Evolutionary conservation across 345 rosid genomes (phyloP).

Genomic region (Melastoma malabathricum): DNA sequence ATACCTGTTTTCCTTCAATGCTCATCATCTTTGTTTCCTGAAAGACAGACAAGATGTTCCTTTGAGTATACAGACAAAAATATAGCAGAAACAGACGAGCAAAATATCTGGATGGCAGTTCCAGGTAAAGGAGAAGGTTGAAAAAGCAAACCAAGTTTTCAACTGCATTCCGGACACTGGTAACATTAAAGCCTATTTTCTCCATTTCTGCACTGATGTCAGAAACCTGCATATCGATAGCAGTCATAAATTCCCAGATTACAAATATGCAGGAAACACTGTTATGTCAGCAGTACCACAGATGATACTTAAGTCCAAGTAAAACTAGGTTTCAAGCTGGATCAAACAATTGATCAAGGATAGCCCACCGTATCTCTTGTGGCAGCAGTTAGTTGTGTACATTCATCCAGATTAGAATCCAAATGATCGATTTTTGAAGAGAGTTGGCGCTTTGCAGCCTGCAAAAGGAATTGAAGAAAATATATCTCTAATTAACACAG

Average conservation of each 20-base stretch:
- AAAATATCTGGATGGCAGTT: too few relatives aligned
- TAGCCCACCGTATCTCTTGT: conserved; percentile 54
- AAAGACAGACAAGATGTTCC: too few relatives aligned
- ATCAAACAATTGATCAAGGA: background rate
- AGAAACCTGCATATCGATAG: conserved; percentile 26
- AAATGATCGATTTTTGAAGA: conserved; percentile 43
- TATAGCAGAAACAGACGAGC: too few relatives aligned
- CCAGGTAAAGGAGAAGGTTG: too few relatives aligned
- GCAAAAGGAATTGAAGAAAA: conserved; percentile 6
- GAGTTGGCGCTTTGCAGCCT: conserved; percentile 57
- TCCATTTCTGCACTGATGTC: conserved; percentile 36
- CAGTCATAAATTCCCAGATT: background rate
- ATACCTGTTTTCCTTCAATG: too few relatives aligned
- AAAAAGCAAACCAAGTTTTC: conserved; percentile 52
- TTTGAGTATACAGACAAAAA: too few relatives aligned
- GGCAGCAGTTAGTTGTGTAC: conserved; percentile 34
- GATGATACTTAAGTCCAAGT: conserved; percentile 6
- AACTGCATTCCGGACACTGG: conserved; percentile 46
- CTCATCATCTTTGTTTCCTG: too few relatives aligned
- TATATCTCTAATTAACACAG: background rate
- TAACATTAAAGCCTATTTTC: conserved; percentile 32
- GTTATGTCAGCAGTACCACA: background rate
- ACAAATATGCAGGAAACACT: background rate
- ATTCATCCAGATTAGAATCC: conserved; percentile 38
- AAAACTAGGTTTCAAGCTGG: background rate